Evolutionary conservation across 768 basidiomycete species (phyloP), one percentile per base, ranked within the genome.

Genomic region (Phylloporus sp.): DNA sequence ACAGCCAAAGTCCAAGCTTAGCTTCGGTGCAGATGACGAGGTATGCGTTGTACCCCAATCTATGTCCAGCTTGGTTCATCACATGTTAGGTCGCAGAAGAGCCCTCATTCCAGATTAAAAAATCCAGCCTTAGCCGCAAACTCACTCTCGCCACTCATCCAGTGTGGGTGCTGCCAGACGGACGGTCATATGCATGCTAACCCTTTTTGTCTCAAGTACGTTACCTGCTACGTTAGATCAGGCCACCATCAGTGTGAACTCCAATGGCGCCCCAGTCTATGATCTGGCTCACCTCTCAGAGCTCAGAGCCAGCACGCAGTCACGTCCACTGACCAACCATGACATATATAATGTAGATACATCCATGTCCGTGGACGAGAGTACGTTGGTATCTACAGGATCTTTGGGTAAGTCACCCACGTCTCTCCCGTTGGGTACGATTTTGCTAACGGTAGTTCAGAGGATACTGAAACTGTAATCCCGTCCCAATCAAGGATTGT

Each of bases 41-140:
- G 86, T 87, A 57, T 41, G 72, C 62, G 52, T 41, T 55, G 48
- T 54, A 52, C 54, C 45, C 57, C 36, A 32, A 4, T 34, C 29
- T 2, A 20, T 6, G 39, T 31, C 52, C 49, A 15, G 7, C 35
- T 24, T 60, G 65, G 54, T 71, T 72, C 58, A 76, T 68, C 34
- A 41, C 8, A 38, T 38, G 24, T 47, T 40, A 88, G 83, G 78
- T 79, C 59, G 77, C 73, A 11, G 78, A 76, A 34, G 81, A 76
- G 8, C 84, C 89, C 52, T 73, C 77, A 0, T 91, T 93, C 65
- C 76, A 87, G 72, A 72, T 92, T 16, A 92, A 91, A 66, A 93
- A 90, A 70, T 90, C 88, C 2, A 85, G 67, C 47, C 72, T 92
- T 39, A 91, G 89, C 60, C 73, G 74, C 54, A 88, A 86, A 58